Evolutionary conservation across 352 stramenopile species (phyloP).

Genomic region (Phytophthora megakarya): DNA sequence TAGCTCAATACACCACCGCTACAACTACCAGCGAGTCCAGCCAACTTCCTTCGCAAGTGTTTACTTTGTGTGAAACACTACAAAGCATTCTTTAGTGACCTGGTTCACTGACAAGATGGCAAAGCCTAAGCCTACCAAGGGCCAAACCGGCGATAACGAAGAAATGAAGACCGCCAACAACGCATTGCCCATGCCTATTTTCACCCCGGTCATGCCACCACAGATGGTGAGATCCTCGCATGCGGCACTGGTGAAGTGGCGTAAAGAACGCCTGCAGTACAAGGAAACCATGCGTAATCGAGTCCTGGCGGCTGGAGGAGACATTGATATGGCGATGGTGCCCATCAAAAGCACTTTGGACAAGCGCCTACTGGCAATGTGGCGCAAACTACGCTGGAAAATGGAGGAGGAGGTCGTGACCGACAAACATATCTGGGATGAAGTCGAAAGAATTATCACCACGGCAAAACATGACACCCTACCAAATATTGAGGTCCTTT

Average conservation of each 20-base stretch:
- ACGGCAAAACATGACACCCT: slow-evolving; percentile 3
- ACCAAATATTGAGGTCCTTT: slow-evolving; percentile 2
- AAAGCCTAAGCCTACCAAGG: too few relatives aligned
- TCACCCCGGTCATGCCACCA: slow-evolving; percentile 16
- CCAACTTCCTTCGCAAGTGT: too few relatives aligned
- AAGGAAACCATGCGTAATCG: slow-evolving; percentile 8
- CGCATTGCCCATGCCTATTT: too few relatives aligned
- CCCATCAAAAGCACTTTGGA: slow-evolving; percentile 4
- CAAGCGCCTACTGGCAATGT: neutral
- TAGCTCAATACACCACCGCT: too few relatives aligned
- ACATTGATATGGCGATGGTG: too few relatives aligned
- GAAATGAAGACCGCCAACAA: too few relatives aligned
- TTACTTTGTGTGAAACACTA: too few relatives aligned
- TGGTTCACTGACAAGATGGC: too few relatives aligned
- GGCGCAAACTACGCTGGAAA: neutral
- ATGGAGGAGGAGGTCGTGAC: slow-evolving; percentile 4
- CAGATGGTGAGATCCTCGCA: slow-evolving; percentile 7
- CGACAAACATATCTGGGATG: neutral
- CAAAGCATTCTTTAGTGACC: too few relatives aligned
- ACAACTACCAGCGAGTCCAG: too few relatives aligned
- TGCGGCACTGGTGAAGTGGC: slow-evolving; percentile 7
- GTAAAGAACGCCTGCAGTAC: slow-evolving; percentile 3
- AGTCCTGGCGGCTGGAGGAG: too few relatives aligned
- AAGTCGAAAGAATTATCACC: slow-evolving; percentile 3
- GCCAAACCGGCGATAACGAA: too few relatives aligned